Evolutionary conservation across 768 basidiomycete genomes (phyloP).

Genomic region (Boletus patriciae): DNA sequence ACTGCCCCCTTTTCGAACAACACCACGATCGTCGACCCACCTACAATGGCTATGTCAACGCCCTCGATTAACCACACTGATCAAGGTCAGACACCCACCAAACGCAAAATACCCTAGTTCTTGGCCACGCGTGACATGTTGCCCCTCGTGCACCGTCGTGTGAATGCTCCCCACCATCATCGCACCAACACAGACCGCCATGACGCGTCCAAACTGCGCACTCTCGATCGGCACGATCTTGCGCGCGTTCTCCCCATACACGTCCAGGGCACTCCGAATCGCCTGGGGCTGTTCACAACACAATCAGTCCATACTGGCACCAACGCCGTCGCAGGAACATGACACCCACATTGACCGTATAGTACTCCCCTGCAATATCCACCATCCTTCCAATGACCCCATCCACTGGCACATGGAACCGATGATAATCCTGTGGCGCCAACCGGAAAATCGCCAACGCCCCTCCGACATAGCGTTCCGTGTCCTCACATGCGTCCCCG

Average conservation of each 20-base stretch:
- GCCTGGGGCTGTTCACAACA: slow-evolving; percentile 72
- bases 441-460: slow-evolving; percentile 87
- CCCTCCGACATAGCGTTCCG: slow-evolving; percentile 73
- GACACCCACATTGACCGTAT: slow-evolving; percentile 86
- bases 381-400: slow-evolving; percentile 82
- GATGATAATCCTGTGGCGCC: slow-evolving; percentile 95
- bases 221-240: slow-evolving; percentile 93
- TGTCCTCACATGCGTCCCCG: slow-evolving; percentile 73
- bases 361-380: slow-evolving; percentile 88
- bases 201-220: slow-evolving; percentile 85
- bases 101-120: slow-evolving; percentile 97
- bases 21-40: slow-evolving; percentile 89
- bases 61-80: not conserved
- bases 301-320: not conserved
- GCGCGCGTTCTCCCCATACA: slow-evolving; percentile 92
- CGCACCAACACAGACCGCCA: slow-evolving; percentile 89
- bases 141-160: slow-evolving; percentile 84
- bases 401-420: slow-evolving; percentile 87
- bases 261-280: slow-evolving; percentile 83
- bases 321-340: not conserved
- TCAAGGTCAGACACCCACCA: slow-evolving; percentile 50
- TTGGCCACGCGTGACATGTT: slow-evolving; percentile 76
- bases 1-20: slow-evolving; percentile 84
- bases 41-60: slow-evolving; percentile 35
- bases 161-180: slow-evolving; percentile 95